Percentiles rank a stretch among this genome's conserved stretches.
Conservation (phyloP, 192 early-diverging fungal genomes). For the Phlyctochytrium bullatum region DNA sequence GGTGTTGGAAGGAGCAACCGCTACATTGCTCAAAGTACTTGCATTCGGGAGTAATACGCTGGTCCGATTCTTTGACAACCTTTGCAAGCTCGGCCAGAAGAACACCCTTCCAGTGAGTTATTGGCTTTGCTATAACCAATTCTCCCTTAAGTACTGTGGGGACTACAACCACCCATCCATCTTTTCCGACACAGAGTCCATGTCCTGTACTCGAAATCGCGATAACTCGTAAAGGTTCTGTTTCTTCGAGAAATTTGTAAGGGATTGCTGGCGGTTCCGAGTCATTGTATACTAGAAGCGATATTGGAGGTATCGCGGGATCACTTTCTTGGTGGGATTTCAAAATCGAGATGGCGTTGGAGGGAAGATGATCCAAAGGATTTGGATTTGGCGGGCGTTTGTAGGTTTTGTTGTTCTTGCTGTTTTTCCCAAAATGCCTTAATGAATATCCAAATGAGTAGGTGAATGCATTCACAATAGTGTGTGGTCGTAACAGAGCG, state of each 20-base stretch:
- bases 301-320: too few relatives aligned
- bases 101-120: conserved; percentile 11
- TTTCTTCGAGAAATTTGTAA: background rate
- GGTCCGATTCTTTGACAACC: conserved; percentile 8
- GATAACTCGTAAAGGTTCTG: conserved; percentile 2
- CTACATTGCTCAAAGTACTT: conserved; percentile 59
- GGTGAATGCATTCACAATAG: too few relatives aligned
- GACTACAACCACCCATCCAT: conserved; percentile 25
- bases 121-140: conserved; percentile 8
- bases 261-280: too few relatives aligned
- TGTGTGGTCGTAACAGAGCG: too few relatives aligned
- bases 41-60: conserved; percentile 49
- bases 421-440: too few relatives aligned
- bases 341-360: too few relatives aligned
- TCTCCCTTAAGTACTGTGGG: conserved; percentile 25
- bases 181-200: conserved; percentile 19
- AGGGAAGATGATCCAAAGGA: too few relatives aligned
- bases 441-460: too few relatives aligned
- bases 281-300: too few relatives aligned
- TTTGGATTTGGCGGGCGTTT: too few relatives aligned
- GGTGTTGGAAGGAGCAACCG: conserved; percentile 64
- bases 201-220: conserved; percentile 11
- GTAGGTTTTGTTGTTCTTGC: too few relatives aligned
- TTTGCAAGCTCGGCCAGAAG: conserved; percentile 28
- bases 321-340: too few relatives aligned